Evolutionary conservation across 1,284 basidiomycete genomes (phyloP).

Genomic region (Ceratobasidium sp.): DNA sequence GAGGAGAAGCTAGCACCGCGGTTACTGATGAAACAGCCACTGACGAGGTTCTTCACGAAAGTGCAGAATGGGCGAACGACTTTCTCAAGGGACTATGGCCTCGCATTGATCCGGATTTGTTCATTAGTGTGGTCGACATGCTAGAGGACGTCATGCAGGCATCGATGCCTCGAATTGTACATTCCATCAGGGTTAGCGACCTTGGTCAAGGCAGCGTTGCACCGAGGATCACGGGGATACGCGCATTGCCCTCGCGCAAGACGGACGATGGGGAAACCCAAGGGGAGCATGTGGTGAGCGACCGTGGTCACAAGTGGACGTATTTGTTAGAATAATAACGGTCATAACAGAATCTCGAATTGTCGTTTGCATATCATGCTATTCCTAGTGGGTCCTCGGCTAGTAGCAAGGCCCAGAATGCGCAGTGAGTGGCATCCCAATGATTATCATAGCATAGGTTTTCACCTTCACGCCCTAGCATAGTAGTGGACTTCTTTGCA

Average conservation of each 20-base stretch:
- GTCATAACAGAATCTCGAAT: conserved; percentile 38
- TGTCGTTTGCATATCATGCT: conserved; percentile 43
- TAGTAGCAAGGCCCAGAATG: conserved; percentile 35
- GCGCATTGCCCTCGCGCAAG: conserved; percentile 41
- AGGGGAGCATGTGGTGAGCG: conserved; percentile 39
- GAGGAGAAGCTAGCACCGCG: conserved; percentile 45
- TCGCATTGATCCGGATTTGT: conserved; percentile 52
- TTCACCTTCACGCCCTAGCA: conserved; percentile 5
- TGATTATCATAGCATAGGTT: neutral
- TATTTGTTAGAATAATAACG: neutral
- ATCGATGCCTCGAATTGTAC: conserved; percentile 51
- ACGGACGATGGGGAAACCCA: conserved; percentile 20
- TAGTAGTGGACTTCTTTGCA: conserved; percentile 39
- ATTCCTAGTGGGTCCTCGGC: conserved; percentile 38
- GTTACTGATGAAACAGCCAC: conserved; percentile 38
- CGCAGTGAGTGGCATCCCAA: conserved; percentile 28
- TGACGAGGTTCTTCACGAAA: conserved; percentile 48
- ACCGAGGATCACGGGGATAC: conserved; percentile 51
- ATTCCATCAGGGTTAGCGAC: conserved; percentile 51
- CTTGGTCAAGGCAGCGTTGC: conserved; percentile 51
- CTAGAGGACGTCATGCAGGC: conserved; percentile 55
- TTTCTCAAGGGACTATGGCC: conserved; percentile 52
- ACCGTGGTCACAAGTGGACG: neutral
- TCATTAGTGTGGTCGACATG: conserved; percentile 51
- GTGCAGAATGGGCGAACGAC: conserved; percentile 53